Evolutionary conservation across 2,329 filamentous ascomycete genomes (phyloP).

Genomic region (Cercospora brassicicola): DNA sequence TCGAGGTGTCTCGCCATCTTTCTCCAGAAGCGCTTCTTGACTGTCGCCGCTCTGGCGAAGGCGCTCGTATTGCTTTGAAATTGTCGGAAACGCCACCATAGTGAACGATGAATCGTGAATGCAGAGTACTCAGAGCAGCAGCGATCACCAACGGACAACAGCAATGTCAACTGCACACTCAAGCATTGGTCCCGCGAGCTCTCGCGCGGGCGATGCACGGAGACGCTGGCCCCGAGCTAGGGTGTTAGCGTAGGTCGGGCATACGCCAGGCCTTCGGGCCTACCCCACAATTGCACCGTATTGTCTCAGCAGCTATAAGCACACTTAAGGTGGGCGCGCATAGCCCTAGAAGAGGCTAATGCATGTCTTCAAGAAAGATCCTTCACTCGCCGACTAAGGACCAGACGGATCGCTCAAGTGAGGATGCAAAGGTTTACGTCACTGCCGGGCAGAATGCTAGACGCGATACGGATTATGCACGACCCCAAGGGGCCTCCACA

Average conservation of each 20-base stretch:
- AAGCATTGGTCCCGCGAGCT: neutral
- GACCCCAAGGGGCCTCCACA: neutral
- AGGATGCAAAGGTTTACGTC: neutral
- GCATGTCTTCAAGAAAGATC: neutral
- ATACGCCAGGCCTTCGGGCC: neutral
- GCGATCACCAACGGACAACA: neutral
- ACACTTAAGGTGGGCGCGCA: neutral
- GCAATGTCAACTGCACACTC: neutral
- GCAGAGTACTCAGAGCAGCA: neutral
- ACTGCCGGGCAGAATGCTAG: neutral
- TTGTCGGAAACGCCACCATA: neutral
- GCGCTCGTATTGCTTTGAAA: neutral
- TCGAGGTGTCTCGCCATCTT: neutral
- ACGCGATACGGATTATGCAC: neutral
- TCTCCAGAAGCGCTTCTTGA: slow-evolving; percentile 5
- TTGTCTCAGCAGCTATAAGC: neutral
- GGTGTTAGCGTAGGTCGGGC: neutral
- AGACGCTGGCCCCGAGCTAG: neutral
- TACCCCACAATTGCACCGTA: neutral
- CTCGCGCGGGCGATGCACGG: neutral
- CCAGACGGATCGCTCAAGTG: neutral
- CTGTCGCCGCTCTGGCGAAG: neutral
- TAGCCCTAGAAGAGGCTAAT: neutral
- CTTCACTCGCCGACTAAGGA: neutral
- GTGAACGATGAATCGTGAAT: neutral